These are phyloP conservation scores for Lentinula boryana DNA, from an alignment of 768 basidiomycete genomes.

Conservation along the genomic window DNA sequence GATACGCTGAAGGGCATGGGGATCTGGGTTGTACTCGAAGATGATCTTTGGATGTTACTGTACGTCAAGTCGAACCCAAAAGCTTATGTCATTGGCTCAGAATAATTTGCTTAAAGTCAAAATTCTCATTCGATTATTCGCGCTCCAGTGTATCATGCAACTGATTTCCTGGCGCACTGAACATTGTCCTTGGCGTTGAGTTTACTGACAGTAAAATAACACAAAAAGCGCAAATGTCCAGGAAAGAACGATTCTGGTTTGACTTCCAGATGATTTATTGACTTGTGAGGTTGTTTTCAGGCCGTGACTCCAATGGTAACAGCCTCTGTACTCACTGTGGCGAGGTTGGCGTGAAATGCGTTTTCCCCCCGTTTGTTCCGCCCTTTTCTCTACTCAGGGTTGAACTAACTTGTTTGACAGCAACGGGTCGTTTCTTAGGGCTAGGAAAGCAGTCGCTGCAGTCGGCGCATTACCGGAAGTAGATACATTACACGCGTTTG, in stretches of 20 bases:
- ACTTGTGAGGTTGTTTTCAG: neutral
- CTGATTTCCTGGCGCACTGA: neutral
- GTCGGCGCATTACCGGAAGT: neutral
- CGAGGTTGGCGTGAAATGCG: conserved; percentile 7
- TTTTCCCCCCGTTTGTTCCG: conserved; percentile 6
- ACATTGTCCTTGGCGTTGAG: neutral
- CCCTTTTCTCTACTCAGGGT: neutral
- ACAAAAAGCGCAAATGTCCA: neutral
- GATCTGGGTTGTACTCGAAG: neutral
- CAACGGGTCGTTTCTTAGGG: neutral
- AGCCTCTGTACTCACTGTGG: conserved; percentile 7
- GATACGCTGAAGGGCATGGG: neutral
- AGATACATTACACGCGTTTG: conserved; percentile 3
- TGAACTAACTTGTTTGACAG: neutral
- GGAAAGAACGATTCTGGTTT: neutral
- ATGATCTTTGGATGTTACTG: neutral
- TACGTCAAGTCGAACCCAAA: neutral
- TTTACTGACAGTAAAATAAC: neutral
- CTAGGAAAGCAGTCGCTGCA: neutral
- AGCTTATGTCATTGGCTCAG: neutral
- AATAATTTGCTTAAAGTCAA: neutral
- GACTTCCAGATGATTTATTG: neutral
- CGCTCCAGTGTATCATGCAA: neutral
- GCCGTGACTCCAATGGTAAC: conserved; percentile 3
- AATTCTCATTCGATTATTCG: neutral